These are phyloP conservation scores for Coemansia sp. DNA, from an alignment of 192 early-diverging fungal species.

Conservation along the genomic window DNA sequence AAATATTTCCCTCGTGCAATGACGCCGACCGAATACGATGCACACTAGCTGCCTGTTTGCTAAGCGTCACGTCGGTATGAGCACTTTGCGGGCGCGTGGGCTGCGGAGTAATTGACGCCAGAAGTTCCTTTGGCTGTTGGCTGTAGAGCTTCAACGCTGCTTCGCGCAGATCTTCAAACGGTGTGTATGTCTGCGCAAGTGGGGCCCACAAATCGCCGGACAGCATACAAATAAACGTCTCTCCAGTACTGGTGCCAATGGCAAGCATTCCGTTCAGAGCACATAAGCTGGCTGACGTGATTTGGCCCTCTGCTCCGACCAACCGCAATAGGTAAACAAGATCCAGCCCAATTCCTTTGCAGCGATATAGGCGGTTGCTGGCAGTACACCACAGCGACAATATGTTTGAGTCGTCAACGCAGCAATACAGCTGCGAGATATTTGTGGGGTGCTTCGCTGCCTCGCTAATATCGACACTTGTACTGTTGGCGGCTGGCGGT, in stretches of 20 bases:
- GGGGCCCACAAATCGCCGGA: constrained; percentile 13
- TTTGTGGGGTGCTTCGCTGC: no score
- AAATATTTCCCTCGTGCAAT: constrained; percentile 15
- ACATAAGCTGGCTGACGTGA: constrained; percentile 5
- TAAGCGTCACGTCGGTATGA: not conserved
- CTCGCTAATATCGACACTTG: not conserved
- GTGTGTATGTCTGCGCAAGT: constrained; percentile 11
- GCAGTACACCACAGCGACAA: constrained; percentile 35
- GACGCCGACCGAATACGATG: constrained; percentile 24
- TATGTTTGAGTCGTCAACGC: constrained; percentile 1
- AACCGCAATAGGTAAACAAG: constrained; percentile 12
- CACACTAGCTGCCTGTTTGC: not conserved
- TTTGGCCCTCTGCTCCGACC: constrained; percentile 22
- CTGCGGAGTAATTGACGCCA: not conserved
- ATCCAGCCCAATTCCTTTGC: constrained; percentile 14
- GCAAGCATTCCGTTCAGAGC: constrained; percentile 32
- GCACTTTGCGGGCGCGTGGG: not conserved
- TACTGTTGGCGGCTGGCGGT: no score
- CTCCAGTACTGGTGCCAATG: constrained; percentile 32
- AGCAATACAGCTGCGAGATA: constrained; percentile 15
- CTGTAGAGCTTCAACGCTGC: constrained; percentile 5
- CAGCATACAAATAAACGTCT: constrained; percentile 25
- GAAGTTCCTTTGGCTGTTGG: not conserved
- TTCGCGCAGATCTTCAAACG: constrained; percentile 10
- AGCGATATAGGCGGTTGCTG: constrained; percentile 4